Conservation (phyloP, 2,329 filamentous ascomycete species). For the Scytalidium lignicola region DNA sequence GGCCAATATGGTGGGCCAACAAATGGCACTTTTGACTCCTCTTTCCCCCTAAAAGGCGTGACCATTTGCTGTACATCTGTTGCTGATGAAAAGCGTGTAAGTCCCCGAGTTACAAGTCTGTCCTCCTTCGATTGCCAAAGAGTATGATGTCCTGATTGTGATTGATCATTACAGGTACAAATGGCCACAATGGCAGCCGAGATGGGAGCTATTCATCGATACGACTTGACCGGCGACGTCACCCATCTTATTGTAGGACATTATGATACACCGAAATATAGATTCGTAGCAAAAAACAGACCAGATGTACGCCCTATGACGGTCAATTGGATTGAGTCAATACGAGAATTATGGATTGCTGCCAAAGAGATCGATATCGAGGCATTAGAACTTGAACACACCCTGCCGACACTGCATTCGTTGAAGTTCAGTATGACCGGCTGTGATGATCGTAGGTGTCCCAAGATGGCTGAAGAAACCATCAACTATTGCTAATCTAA, state of each 20-base stretch:
- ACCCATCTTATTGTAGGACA: slow-evolving; percentile 91
- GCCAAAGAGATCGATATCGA: slow-evolving; percentile 70
- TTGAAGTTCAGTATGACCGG: slow-evolving; percentile 65
- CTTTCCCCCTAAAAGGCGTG: slow-evolving; percentile 63
- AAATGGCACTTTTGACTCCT: slow-evolving; percentile 15
- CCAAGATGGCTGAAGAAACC: slow-evolving; percentile 22
- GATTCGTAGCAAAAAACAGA: slow-evolving; percentile 85
- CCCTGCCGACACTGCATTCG: slow-evolving; percentile 57
- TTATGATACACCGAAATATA: slow-evolving; percentile 88
- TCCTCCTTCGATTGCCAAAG: neutral
- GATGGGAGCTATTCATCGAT: slow-evolving; percentile 82
- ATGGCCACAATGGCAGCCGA: slow-evolving; percentile 63
- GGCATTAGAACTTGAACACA: slow-evolving; percentile 62
- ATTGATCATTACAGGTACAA: slow-evolving; percentile 34
- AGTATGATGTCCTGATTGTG: slow-evolving; percentile 11
- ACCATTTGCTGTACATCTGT: slow-evolving; percentile 88
- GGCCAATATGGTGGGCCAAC: neutral
- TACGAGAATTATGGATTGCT: slow-evolving; percentile 74
- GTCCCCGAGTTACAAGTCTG: slow-evolving; percentile 23
- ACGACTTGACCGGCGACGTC: slow-evolving; percentile 91
- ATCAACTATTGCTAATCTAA: slow-evolving; percentile 19
- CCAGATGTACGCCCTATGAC: slow-evolving; percentile 80
- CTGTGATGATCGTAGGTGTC: slow-evolving; percentile 62
- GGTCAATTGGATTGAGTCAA: slow-evolving; percentile 77
- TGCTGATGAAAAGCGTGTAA: slow-evolving; percentile 70